A percentile compares a stretch with the other conserved stretches of the same genome.
Conservation (phyloP, 2,329 filamentous ascomycete species). For the Mycocentrospora acerina region DNA sequence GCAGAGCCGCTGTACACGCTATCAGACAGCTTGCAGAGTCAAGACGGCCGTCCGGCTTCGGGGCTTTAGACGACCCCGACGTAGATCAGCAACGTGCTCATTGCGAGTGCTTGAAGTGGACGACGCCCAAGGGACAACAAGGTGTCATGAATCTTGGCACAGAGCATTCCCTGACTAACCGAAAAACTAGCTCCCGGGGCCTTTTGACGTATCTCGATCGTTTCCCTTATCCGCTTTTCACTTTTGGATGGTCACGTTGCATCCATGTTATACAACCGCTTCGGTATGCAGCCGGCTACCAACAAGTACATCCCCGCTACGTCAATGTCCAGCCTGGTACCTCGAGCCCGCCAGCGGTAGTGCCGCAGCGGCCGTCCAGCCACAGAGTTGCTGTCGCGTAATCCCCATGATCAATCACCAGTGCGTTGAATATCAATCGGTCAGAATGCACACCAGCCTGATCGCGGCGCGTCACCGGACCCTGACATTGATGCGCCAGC, state of each 20-base stretch:
- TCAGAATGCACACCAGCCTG: constrained; percentile 16
- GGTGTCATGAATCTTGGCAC: constrained; percentile 17
- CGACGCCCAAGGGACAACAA: not conserved
- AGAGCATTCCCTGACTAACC: constrained; percentile 22
- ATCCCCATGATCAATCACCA: constrained; percentile 18
- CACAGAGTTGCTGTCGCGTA: constrained; percentile 22
- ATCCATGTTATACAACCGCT: constrained; percentile 4
- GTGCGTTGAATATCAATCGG: constrained; percentile 12
- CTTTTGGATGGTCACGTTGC: constrained; percentile 3
- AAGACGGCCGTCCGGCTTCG: no score
- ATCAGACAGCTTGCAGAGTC: not conserved
- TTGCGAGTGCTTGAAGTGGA: not conserved
- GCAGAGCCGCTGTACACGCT: not conserved
- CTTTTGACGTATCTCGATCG: constrained; percentile 9
- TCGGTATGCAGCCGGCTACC: not conserved
- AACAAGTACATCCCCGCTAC: constrained; percentile 5
- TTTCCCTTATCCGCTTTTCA: constrained; percentile 1
- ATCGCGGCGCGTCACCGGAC: constrained; percentile 29
- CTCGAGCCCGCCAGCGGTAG: constrained; percentile 14
- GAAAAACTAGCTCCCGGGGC: constrained; percentile 18
- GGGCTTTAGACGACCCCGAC: no score
- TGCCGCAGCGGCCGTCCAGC: constrained; percentile 13
- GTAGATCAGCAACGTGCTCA: not conserved
- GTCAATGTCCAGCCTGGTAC: constrained; percentile 1
- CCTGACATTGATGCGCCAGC: constrained; percentile 18